Evolutionary conservation across 441 rosid genomes (phyloP).

Genomic region (Syzygium syzygioides): DNA sequence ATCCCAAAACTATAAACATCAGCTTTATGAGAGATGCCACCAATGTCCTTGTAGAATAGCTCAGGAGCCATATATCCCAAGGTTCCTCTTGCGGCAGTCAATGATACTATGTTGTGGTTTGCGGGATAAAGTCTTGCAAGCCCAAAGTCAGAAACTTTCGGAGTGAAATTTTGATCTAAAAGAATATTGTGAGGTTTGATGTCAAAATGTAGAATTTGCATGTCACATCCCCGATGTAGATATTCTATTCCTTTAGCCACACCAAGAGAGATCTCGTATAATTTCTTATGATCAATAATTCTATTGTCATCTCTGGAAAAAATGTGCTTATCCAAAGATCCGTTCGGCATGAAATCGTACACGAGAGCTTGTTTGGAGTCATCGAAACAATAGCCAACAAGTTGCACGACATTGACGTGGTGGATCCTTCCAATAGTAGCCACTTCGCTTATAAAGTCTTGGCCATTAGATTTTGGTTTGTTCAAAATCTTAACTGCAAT

Average conservation of each 20-base stretch:
- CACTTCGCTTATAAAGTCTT: neutral
- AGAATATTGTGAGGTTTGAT: neutral
- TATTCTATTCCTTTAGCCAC: neutral
- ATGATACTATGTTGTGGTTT: neutral
- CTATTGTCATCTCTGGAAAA: neutral
- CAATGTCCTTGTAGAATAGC: no score
- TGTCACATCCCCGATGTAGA: neutral
- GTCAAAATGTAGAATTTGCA: neutral
- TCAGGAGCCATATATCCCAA: neutral
- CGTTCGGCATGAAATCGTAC: neutral
- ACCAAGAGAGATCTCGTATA: neutral
- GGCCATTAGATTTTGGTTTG: neutral
- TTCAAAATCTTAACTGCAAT: neutral
- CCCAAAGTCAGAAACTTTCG: neutral
- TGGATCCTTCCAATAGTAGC: neutral
- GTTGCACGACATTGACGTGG: neutral
- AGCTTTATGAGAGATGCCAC: no score
- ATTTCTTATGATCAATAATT: neutral
- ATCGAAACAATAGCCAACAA: neutral
- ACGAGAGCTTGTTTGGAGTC: neutral
- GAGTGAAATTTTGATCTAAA: neutral
- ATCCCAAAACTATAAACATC: no score
- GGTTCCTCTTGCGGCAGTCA: neutral
- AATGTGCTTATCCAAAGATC: neutral
- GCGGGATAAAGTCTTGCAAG: neutral